Base-by-base conservation (phyloP, 805 yeast species). In the Saccharomycopsis guyanensis region DNA sequence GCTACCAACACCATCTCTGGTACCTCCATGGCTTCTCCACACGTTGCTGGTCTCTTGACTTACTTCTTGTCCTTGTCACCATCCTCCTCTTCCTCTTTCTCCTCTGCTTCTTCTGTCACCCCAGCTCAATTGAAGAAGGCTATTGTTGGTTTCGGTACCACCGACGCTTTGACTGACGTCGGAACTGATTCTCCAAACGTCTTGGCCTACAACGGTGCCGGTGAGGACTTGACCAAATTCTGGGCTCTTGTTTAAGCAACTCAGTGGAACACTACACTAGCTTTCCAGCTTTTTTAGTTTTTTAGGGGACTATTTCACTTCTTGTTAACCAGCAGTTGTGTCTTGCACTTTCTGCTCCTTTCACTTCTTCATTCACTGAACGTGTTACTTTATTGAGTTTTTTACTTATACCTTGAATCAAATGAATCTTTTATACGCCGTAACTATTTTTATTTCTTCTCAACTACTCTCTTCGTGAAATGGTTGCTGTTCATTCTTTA, bases 21-120 rank as follows among this genome's bases (percentile, higher is more conserved):
- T 67, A 91, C 97, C 8, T 91, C 97, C 13, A 91, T 91, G 98
- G 96, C 97, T 19, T 84, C 97, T 33, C 97, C 98, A 39, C 96
- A 88, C 61, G 89, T 89, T 56, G 82, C 88, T 50, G 98, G 98
- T 57, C 73, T 91, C 63, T 78, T 88, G 59, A 76, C 96, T 6
- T 91, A 91, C 73, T 91, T 78, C 69, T 70, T 89, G 62, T 82
- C 95, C 4, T 75, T 88, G 65, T 86, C 84, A 68, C 95, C 96
- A 55, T 82, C 75, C 38, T 63, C 78, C 12, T 76, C 72, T 41
- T 80, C 88, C 43, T 78, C 76, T 60, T 84, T 74, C 25, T 29
- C 37, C 15, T 59, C 70, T 34, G 46, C 54, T 15, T 63, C 62
- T 34, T 69, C 73, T 37, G 69, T 84, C 42, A 72, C 89, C 12